A percentile compares a stretch with the other conserved stretches of the same genome.
Evolutionary conservation across 495 filamentous ascomycete genomes (phyloP).

Genomic region (Stereocaulon alpinum): DNA sequence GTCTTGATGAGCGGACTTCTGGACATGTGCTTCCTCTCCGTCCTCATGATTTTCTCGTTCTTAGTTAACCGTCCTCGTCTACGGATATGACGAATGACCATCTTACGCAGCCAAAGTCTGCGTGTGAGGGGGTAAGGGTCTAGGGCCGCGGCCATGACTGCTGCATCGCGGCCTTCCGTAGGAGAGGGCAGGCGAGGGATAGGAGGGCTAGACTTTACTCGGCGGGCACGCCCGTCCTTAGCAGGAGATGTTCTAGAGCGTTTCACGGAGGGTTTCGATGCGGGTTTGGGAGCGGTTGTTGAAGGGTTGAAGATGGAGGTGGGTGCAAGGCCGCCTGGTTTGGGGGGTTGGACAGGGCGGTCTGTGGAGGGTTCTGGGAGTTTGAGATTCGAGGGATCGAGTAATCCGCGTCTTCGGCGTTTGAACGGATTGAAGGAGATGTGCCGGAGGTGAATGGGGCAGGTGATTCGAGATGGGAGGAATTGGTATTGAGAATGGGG

Average conservation of each 20-base stretch:
- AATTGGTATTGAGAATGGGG: conserved; percentile 9
- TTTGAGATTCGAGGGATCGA: conserved; percentile 16
- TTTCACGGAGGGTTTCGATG: too few species aligned
- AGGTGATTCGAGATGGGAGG: conserved; percentile 9
- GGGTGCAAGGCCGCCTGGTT: conserved; percentile 30
- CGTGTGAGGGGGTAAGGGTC: conserved; percentile 60
- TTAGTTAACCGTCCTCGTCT: conserved; percentile 56
- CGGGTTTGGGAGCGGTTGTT: not conserved
- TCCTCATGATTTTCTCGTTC: conserved; percentile 51
- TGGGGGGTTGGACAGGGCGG: conserved; percentile 20
- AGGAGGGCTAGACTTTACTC: conserved; percentile 12
- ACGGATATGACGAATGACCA: conserved; percentile 61
- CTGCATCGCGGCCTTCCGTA: conserved; percentile 30
- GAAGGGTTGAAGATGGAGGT: conserved; percentile 51
- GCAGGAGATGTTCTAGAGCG: too few species aligned
- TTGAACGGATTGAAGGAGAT: conserved; percentile 24
- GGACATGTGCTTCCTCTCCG: conserved; percentile 58
- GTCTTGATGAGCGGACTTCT: conserved; percentile 65
- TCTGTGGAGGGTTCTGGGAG: conserved; percentile 7
- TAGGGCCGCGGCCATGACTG: conserved; percentile 43
- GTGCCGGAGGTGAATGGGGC: not conserved
- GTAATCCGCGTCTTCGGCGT: conserved; percentile 25
- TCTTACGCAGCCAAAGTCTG: conserved; percentile 68
- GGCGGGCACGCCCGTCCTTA: not conserved
- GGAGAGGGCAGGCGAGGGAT: not conserved